A percentile compares a stretch with the other conserved stretches of the same genome.
These are phyloP conservation scores for Populus euphratica DNA, from an alignment of 345 rosid genomes.

Conservation along the genomic window DNA sequence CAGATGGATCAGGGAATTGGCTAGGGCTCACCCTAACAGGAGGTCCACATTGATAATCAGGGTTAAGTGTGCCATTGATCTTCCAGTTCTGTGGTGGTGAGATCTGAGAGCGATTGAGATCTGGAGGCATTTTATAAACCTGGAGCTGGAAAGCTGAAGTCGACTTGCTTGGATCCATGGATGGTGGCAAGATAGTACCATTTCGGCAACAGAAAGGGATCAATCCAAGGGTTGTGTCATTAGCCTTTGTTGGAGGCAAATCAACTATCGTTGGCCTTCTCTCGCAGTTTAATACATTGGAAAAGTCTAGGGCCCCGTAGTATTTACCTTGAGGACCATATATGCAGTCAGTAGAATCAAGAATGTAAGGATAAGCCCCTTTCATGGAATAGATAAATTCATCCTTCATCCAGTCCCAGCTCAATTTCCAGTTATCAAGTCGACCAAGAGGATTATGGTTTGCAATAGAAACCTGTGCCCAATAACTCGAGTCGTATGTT, in stretches of 20 bases:
- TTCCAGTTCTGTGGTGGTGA: conserved; percentile 81
- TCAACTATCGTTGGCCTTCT: conserved; percentile 79
- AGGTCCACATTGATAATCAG: conserved; percentile 76
- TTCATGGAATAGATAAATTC: conserved; percentile 79
- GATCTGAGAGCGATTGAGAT: conserved; percentile 63
- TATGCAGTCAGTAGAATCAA: conserved; percentile 77
- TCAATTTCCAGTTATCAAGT: conserved; percentile 89
- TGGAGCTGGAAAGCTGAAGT: conserved; percentile 76
- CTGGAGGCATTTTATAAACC: conserved; percentile 89
- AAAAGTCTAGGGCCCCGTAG: conserved; percentile 57
- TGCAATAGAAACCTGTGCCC: conserved; percentile 73
- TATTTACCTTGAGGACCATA: conserved; percentile 63
- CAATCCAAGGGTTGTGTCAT: conserved; percentile 63
- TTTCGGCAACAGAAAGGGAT: conserved; percentile 81
- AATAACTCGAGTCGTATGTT: conserved; percentile 71
- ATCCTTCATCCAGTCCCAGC: conserved; percentile 88
- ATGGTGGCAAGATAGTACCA: conserved; percentile 75
- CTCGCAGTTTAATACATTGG: conserved; percentile 72
- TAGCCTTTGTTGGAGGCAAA: conserved; percentile 80
- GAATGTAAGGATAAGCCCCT: conserved; percentile 81
- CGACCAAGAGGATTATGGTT: conserved; percentile 91
- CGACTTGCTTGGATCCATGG: conserved; percentile 81
- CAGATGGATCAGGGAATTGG: conserved; percentile 65
- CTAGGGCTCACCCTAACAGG: conserved; percentile 81
- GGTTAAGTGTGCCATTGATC: conserved; percentile 76